Conservation (phyloP, 257 asterid genomes). For the Petrea volubilis region DNA sequence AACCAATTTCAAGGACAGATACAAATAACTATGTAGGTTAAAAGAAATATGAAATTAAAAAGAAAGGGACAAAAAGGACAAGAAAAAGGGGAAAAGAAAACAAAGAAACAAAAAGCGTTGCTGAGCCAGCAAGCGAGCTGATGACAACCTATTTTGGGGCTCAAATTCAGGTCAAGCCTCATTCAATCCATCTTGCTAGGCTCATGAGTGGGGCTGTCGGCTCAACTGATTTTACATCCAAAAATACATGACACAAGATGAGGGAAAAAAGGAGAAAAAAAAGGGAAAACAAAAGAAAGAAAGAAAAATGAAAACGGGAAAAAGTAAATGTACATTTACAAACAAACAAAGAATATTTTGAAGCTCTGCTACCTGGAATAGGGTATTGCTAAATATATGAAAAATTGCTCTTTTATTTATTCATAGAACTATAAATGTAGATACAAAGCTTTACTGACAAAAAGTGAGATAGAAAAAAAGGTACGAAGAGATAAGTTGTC, state of each 20-base stretch:
- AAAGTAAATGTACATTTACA: too few species aligned
- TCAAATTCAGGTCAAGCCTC: background rate
- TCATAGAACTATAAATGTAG: too few species aligned
- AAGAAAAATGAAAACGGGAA: background rate
- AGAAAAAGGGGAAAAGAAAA: too few species aligned
- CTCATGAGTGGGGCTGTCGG: conserved; percentile 13
- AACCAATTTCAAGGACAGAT: background rate
- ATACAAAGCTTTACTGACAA: background rate
- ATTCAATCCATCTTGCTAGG: conserved; percentile 9
- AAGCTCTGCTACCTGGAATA: background rate
- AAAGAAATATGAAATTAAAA: too few species aligned
- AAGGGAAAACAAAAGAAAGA: background rate
- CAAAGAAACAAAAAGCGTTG: background rate
- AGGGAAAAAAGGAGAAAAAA: background rate
- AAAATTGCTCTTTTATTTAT: too few species aligned
- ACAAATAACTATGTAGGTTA: background rate
- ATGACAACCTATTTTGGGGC: background rate
- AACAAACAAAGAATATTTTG: background rate
- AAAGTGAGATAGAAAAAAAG: background rate
- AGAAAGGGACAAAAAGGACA: too few species aligned
- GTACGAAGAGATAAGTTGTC: background rate
- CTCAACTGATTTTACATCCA: background rate
- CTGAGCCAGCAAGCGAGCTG: background rate
- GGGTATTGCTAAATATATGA: background rate
- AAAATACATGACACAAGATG: too few species aligned